phyloP scores from a whole-genome alignment of 192 early-diverging fungal genomes.

The Gryganskiella cystojenkinii region DNA sequence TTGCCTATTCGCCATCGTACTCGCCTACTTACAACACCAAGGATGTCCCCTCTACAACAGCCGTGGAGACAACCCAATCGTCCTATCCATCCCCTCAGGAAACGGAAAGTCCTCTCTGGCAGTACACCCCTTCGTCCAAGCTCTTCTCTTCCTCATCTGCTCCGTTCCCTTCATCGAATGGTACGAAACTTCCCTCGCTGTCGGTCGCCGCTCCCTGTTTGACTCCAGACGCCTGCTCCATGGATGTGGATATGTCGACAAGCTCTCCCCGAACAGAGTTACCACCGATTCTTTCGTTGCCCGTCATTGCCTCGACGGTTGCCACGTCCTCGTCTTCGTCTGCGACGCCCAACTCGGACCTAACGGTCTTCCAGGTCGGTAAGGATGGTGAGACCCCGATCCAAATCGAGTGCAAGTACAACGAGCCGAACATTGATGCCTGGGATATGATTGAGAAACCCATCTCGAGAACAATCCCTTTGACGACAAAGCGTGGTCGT shows the following conservation, averaged over 20 bases:
- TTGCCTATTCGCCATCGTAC: conserved; percentile 47
- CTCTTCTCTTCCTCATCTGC: too few species aligned
- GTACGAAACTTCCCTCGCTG: not conserved
- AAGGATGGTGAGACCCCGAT: conserved; percentile 35
- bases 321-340: not conserved
- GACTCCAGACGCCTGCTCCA: not conserved
- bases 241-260: conserved; percentile 20
- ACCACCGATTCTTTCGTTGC: conserved; percentile 22
- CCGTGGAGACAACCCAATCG: not conserved
- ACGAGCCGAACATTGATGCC: conserved; percentile 49
- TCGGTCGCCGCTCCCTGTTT: not conserved
- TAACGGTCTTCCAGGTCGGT: conserved; percentile 21
- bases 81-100: not conserved
- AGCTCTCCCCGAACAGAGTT: conserved; percentile 23
- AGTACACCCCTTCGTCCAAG: too few species aligned
- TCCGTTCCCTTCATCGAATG: not conserved
- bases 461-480: conserved; percentile 28
- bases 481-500: conserved; percentile 45
- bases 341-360: not conserved
- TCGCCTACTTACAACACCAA: conserved; percentile 20
- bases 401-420: conserved; percentile 51
- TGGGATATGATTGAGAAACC: conserved; percentile 53
- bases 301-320: not conserved
- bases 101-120: not conserved
- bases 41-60: not conserved